Evolutionary conservation across 805 yeast genomes (phyloP), one percentile per base, ranked within the genome.

Genomic region (Candida stauntonica): DNA sequence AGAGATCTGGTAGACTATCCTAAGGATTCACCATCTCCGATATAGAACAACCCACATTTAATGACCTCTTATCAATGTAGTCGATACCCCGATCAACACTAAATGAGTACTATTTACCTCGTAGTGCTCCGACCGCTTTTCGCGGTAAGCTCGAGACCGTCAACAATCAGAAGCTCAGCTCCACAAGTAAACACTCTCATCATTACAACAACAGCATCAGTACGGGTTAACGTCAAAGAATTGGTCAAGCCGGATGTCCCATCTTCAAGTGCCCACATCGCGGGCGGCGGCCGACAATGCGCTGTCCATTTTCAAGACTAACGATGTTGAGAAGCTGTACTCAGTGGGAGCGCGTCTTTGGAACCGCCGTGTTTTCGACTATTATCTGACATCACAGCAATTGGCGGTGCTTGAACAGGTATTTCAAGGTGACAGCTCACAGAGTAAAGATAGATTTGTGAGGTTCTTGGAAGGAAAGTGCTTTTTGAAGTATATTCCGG

Each of bases 331-430:
- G 6, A 39, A 42, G 19, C 38, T 59, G 31, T 59, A 41, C 31
- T 23, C 40, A 3, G 40, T 55, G 4, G 62, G 57, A 1, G 38
- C 38, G 20, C 47, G 48, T 28, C 38, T 58, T 8, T 54, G 42
- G 47, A 36, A 52, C 18, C 56, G 63, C 8, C 67, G 70, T 5
- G 58, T 61, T 15, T 73, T 75, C 47, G 71, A 68, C 36, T 64
- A 70, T 33, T 73, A 68, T 50, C 58, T 79, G 42, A 73, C 78
- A 9, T 66, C 73, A n/a, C 76, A 72, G 41, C 85, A 79, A 52
- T 65, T 70, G 46, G 64, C 71, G 36, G 68, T 79, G 1, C 56
- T 79, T 29, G 68, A 68, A 29, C 55, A 64, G 36, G 58, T 79
- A 3, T 56, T 79, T 14, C 58, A 63, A n/a, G 21, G 31, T 20